These are phyloP conservation scores for Fomitopsis palustris DNA, from an alignment of 1,284 basidiomycete genomes.

Conservation along the genomic window DNA sequence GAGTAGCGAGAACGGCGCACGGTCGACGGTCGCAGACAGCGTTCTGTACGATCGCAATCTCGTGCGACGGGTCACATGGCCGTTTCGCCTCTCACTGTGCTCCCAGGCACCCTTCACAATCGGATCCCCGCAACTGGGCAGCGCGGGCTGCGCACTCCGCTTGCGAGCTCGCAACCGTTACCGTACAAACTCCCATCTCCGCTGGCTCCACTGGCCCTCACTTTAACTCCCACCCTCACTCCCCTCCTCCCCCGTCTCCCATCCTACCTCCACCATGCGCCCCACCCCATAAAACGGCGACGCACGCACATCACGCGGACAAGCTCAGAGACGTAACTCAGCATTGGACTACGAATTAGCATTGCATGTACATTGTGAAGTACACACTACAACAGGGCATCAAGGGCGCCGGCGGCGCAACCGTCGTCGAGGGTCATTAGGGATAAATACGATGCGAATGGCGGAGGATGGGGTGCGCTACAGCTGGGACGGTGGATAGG, in stretches of 20 bases:
- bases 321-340: no score
- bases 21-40: neutral
- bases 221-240: neutral
- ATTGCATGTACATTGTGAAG: neutral
- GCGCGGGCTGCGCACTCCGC: neutral
- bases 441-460: neutral
- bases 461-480: neutral
- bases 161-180: neutral
- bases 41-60: slow-evolving; percentile 2
- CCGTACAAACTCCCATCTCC: neutral
- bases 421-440: slow-evolving; percentile 1
- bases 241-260: neutral
- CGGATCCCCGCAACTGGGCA: neutral
- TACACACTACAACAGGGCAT: neutral
- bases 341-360: slow-evolving; percentile 1
- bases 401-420: neutral
- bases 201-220: neutral
- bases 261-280: neutral
- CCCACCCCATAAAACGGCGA: neutral
- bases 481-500: neutral
- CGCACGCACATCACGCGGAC: neutral
- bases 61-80: neutral
- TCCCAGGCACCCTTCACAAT: neutral
- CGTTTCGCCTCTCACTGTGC: neutral
- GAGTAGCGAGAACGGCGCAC: neutral